Conservation (phyloP, 148 eudicot species). For the Persicaria tinctoria region DNA sequence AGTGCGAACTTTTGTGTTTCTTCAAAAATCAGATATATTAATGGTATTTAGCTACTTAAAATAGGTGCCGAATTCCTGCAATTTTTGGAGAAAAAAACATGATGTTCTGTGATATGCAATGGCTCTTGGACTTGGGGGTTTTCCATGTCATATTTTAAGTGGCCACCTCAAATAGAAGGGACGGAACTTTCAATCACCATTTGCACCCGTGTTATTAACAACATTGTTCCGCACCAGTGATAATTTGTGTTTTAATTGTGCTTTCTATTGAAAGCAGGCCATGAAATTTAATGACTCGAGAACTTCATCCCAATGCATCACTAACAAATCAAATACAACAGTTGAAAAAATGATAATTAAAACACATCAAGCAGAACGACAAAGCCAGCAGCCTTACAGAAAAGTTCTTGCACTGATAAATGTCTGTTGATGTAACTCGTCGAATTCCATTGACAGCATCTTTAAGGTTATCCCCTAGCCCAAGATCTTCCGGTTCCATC, state of each 20-base stretch:
- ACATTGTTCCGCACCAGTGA: no score
- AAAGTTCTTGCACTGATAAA: slow-evolving; percentile 46
- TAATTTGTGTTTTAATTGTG: no score
- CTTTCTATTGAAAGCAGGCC: not conserved
- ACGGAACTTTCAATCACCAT: no score
- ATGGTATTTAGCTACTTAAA: no score
- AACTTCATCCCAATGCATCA: not conserved
- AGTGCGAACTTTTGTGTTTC: not conserved
- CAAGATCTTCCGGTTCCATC: slow-evolving; percentile 75
- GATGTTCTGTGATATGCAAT: no score
- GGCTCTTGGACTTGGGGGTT: no score
- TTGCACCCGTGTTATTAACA: no score
- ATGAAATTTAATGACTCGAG: not conserved
- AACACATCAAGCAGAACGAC: not conserved
- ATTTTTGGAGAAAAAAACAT: no score
- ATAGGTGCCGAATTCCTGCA: no score
- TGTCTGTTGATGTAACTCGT: slow-evolving; percentile 52
- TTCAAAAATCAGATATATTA: not conserved
- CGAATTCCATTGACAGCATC: slow-evolving; percentile 23
- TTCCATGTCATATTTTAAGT: no score
- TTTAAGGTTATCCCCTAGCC: slow-evolving; percentile 44
- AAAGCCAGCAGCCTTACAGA: slow-evolving; percentile 32
- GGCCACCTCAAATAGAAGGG: no score
- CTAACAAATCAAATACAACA: not conserved
- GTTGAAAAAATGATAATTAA: no score